Percentiles rank a stretch among this genome's conserved stretches.
phyloP scores from a whole-genome alignment of 352 stramenopile genomes.

The Globisporangium heterothallicum region DNA sequence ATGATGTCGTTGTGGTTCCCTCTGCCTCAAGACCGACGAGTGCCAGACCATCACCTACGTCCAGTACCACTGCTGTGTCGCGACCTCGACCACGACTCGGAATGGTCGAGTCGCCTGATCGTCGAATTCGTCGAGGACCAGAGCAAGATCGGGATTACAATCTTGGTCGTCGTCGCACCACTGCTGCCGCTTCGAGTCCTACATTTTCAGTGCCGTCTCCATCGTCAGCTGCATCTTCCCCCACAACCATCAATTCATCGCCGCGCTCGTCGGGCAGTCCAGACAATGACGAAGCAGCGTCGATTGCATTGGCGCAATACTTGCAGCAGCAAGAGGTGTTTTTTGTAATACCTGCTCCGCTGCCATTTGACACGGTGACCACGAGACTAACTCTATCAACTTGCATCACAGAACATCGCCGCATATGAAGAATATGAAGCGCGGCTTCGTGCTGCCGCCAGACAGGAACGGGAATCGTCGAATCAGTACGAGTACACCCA shows the following conservation, averaged over 20 bases:
- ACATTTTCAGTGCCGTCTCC: neutral
- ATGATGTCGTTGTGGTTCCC: neutral
- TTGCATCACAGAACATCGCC: constrained; percentile 46
- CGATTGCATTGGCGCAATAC: constrained; percentile 55
- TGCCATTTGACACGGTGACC: neutral
- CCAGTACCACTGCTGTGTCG: neutral
- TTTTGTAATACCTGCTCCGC: neutral
- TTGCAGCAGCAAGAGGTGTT: constrained; percentile 67
- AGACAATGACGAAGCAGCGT: constrained; percentile 55
- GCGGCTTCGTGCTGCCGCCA: constrained; percentile 20
- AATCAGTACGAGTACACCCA: constrained; percentile 7
- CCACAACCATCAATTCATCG: constrained; percentile 17
- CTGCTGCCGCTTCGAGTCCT: neutral
- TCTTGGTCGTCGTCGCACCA: constrained; percentile 1
- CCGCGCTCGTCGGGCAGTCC: constrained; percentile 8
- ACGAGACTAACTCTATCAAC: neutral
- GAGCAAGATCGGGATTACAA: constrained; percentile 15
- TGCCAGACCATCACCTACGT: neutral
- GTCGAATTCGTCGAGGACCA: constrained; percentile 9
- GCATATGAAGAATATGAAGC: constrained; percentile 59
- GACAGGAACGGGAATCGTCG: constrained; percentile 11
- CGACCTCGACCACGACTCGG: constrained; percentile 14
- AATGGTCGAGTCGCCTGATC: constrained; percentile 7
- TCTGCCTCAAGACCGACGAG: neutral
- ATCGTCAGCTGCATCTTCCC: constrained; percentile 19